Evolutionary conservation across 306 rosid species (phyloP).

Genomic region (Crataegus laevigata): DNA sequence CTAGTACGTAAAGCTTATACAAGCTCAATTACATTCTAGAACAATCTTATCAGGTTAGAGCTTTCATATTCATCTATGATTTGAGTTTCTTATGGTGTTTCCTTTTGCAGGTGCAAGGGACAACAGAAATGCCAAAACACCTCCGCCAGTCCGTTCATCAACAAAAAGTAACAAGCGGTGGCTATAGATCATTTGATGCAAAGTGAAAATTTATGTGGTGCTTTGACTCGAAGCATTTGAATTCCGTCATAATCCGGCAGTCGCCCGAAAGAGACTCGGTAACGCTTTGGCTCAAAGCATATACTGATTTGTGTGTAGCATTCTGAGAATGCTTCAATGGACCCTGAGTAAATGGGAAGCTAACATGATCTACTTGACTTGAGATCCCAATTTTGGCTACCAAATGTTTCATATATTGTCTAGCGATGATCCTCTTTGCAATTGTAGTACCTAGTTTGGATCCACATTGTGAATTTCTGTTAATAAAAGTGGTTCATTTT

Average conservation of each 20-base stretch:
- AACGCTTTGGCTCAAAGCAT: background rate
- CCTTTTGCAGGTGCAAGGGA: slow-evolving; percentile 46
- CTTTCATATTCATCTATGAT: background rate
- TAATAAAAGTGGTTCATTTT: background rate
- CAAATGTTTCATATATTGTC: background rate
- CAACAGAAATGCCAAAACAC: slow-evolving; percentile 58
- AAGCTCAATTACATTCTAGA: background rate
- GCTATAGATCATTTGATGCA: slow-evolving; percentile 20
- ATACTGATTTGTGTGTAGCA: background rate
- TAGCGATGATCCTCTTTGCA: background rate
- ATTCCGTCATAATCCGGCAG: background rate
- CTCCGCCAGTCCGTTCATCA: slow-evolving; percentile 54
- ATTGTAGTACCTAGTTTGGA: background rate
- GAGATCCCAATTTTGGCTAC: background rate
- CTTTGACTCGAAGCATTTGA: slow-evolving; percentile 57
- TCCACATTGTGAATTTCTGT: background rate
- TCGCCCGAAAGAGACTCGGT: background rate
- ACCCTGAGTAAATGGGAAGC: background rate
- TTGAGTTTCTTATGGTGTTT: slow-evolving; percentile 7
- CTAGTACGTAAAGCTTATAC: slow-evolving; percentile 32
- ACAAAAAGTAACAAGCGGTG: slow-evolving; percentile 43
- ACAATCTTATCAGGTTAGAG: background rate
- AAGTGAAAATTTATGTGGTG: slow-evolving; percentile 19
- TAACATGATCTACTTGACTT: background rate
- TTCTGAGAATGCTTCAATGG: background rate